These are phyloP conservation scores for Penicillium antarcticum DNA, from an alignment of 495 filamentous ascomycete genomes.

Conservation along the genomic window DNA sequence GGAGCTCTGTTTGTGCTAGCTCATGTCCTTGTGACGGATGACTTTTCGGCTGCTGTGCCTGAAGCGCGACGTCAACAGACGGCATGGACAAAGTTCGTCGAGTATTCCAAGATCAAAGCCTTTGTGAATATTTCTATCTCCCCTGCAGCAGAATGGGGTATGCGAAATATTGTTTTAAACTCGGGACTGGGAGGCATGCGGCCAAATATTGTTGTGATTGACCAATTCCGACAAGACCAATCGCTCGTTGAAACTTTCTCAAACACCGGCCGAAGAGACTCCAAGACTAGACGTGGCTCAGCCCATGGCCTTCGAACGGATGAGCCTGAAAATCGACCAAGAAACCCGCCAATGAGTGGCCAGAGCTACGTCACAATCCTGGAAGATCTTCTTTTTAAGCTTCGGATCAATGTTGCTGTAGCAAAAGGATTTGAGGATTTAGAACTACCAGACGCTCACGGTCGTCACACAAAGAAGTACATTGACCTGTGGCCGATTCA, in stretches of 20 bases:
- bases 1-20: constrained; percentile 81
- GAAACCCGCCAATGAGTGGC: constrained; percentile 59
- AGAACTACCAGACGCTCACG: constrained; percentile 61
- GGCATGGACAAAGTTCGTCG: constrained; percentile 82
- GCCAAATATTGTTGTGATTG: constrained; percentile 81
- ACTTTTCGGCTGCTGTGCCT: constrained; percentile 73
- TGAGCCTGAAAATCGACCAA: constrained; percentile 44
- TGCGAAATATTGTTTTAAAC: constrained; percentile 76
- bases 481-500: constrained; percentile 90
- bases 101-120: constrained; percentile 83
- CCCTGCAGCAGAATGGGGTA: constrained; percentile 80
- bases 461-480: constrained; percentile 63
- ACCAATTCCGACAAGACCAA: constrained; percentile 59
- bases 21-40: constrained; percentile 80
- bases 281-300: constrained; percentile 25
- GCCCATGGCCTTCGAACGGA: constrained; percentile 8
- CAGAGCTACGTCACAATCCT: constrained; percentile 77
- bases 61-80: constrained; percentile 79
- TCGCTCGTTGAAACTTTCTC: constrained; percentile 47
- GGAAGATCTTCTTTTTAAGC: constrained; percentile 73
- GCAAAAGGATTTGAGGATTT: constrained; percentile 78
- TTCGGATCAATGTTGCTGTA: constrained; percentile 82
- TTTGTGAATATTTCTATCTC: constrained; percentile 84
- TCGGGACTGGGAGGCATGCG: constrained; percentile 87
- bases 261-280: constrained; percentile 20